phyloP scores from a whole-genome alignment of 2,329 filamentous ascomycete genomes.

The Fusarium sp. region DNA sequence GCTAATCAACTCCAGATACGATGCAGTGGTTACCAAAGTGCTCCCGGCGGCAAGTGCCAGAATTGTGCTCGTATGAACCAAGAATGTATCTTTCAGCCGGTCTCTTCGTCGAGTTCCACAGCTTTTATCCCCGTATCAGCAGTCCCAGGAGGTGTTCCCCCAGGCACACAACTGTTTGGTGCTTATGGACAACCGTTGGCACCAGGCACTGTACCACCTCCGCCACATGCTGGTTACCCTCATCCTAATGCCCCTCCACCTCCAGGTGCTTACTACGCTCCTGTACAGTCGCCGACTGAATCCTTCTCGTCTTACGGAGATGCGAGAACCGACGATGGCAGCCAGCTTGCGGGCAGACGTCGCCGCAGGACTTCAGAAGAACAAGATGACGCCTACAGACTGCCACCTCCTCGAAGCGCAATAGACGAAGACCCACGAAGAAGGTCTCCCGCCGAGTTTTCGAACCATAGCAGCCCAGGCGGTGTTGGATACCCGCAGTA shows the following conservation, averaged over 20 bases:
- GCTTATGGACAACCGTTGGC: conserved; percentile 69
- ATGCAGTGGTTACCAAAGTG: conserved; percentile 72
- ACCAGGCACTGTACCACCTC: conserved; percentile 49
- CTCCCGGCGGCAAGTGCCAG: conserved; percentile 70
- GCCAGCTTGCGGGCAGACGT: conserved; percentile 51
- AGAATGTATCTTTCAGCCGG: conserved; percentile 72
- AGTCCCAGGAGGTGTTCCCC: conserved; percentile 69
- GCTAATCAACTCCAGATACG: conserved; percentile 62
- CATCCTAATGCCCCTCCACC: conserved; percentile 52
- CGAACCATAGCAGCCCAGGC: conserved; percentile 62
- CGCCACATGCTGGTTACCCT: conserved; percentile 44
- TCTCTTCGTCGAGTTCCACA: conserved; percentile 67
- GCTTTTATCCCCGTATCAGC: conserved; percentile 72
- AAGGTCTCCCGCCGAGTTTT: conserved; percentile 65
- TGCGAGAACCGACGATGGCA: conserved; percentile 52
- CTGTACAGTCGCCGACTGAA: conserved; percentile 61
- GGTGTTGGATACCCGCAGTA: conserved; percentile 57
- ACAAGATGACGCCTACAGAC: conserved; percentile 58
- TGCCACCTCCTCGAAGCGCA: conserved; percentile 60
- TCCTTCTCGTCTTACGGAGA: conserved; percentile 58
- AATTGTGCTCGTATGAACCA: conserved; percentile 74
- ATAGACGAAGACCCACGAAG: conserved; percentile 65
- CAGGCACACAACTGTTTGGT: conserved; percentile 68
- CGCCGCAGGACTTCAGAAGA: conserved; percentile 57
- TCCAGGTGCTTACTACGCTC: conserved; percentile 57